Percentiles rank a stretch among this genome's conserved stretches.
phyloP scores from a whole-genome alignment of 305 asterid species.

The Solanum hybrid region DNA sequence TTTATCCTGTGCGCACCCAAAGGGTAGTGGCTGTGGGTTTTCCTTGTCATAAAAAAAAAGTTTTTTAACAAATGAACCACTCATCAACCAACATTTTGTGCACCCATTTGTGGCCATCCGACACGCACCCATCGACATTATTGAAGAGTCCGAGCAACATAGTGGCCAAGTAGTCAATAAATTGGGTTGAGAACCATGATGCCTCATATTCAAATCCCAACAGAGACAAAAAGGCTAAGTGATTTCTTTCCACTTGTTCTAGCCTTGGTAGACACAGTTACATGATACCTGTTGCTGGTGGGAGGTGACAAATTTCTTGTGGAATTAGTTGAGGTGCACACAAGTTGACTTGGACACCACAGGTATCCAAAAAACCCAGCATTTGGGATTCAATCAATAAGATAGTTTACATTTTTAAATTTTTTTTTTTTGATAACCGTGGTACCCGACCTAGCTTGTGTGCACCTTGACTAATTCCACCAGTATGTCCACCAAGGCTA shows the following conservation, averaged over 20 bases:
- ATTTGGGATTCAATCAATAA: not conserved
- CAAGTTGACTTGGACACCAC: not conserved
- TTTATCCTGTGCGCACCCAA: no score
- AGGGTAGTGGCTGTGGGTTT: no score
- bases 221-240: not conserved
- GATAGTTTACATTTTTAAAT: not conserved
- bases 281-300: not conserved
- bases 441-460: not conserved
- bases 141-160: not conserved
- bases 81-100: not conserved
- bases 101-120: not conserved
- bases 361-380: not conserved
- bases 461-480: not conserved
- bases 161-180: not conserved
- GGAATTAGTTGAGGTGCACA: not conserved
- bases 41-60: no score
- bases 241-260: not conserved
- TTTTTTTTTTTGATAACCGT: not conserved
- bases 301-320: not conserved
- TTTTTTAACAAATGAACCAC: not conserved
- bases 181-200: not conserved
- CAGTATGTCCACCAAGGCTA: not conserved
- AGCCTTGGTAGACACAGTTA: not conserved
- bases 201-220: not conserved
- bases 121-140: not conserved